Evolutionary conservation across 805 yeast species (phyloP).

Genomic region (Yamadazyma takamatsuzukensis): DNA sequence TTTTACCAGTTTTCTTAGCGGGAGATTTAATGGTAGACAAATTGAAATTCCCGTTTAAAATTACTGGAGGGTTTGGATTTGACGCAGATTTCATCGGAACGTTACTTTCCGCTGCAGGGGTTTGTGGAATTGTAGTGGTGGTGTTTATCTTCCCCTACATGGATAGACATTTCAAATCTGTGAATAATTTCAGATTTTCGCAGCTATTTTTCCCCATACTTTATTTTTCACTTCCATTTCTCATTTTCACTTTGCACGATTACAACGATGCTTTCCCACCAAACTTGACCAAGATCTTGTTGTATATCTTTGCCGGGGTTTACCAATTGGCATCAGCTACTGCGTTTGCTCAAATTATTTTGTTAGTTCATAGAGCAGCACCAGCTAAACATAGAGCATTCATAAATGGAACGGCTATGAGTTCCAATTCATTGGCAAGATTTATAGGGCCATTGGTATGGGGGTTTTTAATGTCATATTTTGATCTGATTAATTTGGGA

Average conservation of each 20-base stretch:
- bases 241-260: conserved; percentile 39
- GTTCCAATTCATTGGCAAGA: conserved; percentile 52
- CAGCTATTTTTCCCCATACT: conserved; percentile 41
- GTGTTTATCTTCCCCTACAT: conserved; percentile 36
- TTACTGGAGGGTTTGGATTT: conserved; percentile 35
- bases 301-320: conserved; percentile 25
- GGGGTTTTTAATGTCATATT: conserved; percentile 42
- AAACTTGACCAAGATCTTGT: conserved; percentile 13
- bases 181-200: conserved; percentile 41
- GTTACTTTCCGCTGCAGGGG: conserved; percentile 33
- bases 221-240: conserved; percentile 45
- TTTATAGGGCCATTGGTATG: conserved; percentile 54
- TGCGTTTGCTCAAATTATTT: conserved; percentile 50
- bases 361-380: conserved; percentile 53
- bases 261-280: conserved; percentile 26
- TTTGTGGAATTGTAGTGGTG: conserved; percentile 39
- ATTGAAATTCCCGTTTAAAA: conserved; percentile 30
- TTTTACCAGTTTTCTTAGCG: conserved; percentile 36
- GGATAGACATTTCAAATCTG: conserved; percentile 36
- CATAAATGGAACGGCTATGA: conserved; percentile 55
- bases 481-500: conserved; percentile 21
- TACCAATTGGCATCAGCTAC: conserved; percentile 40
- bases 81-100: conserved; percentile 31
- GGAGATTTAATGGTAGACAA: conserved; percentile 22
- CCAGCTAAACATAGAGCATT: conserved; percentile 53